A percentile compares a stretch with the other conserved stretches of the same genome.
Conservation (phyloP, 148 eudicot genomes). For the Mesembryanthemum crystallinum region DNA sequence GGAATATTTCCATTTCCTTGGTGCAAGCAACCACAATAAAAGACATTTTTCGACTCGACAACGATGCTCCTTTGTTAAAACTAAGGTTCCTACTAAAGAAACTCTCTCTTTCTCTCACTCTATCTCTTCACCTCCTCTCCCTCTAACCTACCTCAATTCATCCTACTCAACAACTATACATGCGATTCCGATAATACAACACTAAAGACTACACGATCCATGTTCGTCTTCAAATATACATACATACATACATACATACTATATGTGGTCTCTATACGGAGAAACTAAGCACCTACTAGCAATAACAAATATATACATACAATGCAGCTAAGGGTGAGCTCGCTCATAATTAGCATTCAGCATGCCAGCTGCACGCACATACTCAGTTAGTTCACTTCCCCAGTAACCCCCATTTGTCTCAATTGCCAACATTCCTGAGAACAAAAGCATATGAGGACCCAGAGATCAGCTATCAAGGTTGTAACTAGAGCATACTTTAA, state of each 20-base stretch:
- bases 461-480: neutral
- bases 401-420: neutral
- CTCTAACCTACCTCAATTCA: conserved; percentile 16
- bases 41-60: conserved; percentile 2
- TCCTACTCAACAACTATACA: conserved; percentile 35
- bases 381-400: conserved; percentile 10
- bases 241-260: conserved; percentile 11
- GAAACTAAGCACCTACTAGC: conserved; percentile 10
- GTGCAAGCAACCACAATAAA: neutral
- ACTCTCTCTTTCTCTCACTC: neutral
- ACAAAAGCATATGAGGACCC: neutral
- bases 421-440: neutral
- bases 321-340: no score
- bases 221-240: conserved; percentile 21
- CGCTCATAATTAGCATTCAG: no score
- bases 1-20: neutral
- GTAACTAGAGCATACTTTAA: neutral
- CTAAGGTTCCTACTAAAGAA: neutral
- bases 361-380: no score
- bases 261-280: neutral
- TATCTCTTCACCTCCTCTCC: neutral
- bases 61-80: conserved; percentile 15
- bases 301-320: conserved; percentile 18
- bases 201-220: conserved; percentile 16
- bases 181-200: conserved; percentile 22